Percentiles rank a stretch among this genome's conserved stretches.
Conservation (phyloP, 305 asterid genomes). For the Fraxinus baroniana region DNA sequence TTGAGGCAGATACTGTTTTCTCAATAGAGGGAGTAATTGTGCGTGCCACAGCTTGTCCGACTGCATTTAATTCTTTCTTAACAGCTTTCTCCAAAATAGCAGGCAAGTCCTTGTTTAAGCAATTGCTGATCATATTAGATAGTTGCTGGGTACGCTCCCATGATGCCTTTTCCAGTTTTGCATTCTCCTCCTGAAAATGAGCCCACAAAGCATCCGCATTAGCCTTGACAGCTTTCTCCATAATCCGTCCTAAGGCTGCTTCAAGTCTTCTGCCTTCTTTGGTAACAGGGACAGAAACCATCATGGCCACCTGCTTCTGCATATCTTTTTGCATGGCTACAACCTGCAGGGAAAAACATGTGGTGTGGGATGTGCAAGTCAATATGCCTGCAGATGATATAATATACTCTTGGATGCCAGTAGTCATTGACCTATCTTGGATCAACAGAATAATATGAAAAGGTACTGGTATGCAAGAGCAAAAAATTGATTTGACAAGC, state of each 20-base stretch:
- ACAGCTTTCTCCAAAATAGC: conserved; percentile 64
- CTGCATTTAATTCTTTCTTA: conserved; percentile 65
- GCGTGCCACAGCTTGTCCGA: conserved; percentile 79
- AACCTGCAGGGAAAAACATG: conserved; percentile 44
- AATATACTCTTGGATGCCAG: conserved; percentile 5
- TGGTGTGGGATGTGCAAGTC: conserved; percentile 16
- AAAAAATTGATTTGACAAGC: not conserved
- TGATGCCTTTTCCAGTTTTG: conserved; percentile 70
- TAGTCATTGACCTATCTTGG: not conserved
- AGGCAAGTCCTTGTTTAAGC: conserved; percentile 75
- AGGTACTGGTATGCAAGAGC: not conserved
- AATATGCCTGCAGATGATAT: conserved; percentile 3
- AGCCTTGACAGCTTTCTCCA: conserved; percentile 73
- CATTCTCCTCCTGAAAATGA: conserved; percentile 75
- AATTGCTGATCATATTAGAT: conserved; percentile 48
- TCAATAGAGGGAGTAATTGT: conserved; percentile 63
- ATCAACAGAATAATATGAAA: not conserved
- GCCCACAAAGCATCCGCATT: conserved; percentile 84
- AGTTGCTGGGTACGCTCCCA: conserved; percentile 65
- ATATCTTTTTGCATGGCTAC: conserved; percentile 62
- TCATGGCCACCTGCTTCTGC: conserved; percentile 69
- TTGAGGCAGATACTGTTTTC: conserved; percentile 62
- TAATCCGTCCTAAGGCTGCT: conserved; percentile 62
- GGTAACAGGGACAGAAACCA: conserved; percentile 54
- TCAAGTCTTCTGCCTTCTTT: conserved; percentile 86